Percentiles rank a stretch among this genome's conserved stretches.
Conservation (phyloP, 306 rosid genomes). For the Ormosia emarginata region DNA sequence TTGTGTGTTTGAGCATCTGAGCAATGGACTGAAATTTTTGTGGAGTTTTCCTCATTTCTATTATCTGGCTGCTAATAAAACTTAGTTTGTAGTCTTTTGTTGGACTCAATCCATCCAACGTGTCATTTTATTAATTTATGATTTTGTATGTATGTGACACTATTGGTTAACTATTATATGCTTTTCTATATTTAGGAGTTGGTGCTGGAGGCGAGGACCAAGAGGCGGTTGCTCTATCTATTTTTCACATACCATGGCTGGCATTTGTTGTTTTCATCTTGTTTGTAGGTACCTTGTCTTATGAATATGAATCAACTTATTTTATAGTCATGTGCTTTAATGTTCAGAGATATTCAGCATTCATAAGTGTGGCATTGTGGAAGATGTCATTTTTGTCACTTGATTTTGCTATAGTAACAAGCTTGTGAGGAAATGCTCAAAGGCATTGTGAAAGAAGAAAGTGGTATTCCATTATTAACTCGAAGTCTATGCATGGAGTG, state of each 20-base stretch:
- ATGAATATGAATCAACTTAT: constrained; percentile 41
- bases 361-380: background rate
- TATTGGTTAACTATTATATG: background rate
- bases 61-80: background rate
- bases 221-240: constrained; percentile 58
- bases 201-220: constrained; percentile 97
- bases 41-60: background rate
- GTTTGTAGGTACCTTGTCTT: constrained; percentile 89
- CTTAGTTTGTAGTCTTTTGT: background rate
- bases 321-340: constrained; percentile 3
- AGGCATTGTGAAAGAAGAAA: constrained; percentile 17
- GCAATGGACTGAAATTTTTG: background rate
- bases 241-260: constrained; percentile 73
- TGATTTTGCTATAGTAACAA: constrained; percentile 9
- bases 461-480: background rate
- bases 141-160: background rate
- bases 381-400: background rate
- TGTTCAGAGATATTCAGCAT: constrained; percentile 3
- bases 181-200: constrained; percentile 57
- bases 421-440: background rate
- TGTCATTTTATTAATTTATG: background rate
- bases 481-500: background rate
- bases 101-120: background rate
- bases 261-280: constrained; percentile 64
- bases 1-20: background rate